Conservation (phyloP, 2,329 filamentous ascomycete species). For the Aureobasidium musti region DNA sequence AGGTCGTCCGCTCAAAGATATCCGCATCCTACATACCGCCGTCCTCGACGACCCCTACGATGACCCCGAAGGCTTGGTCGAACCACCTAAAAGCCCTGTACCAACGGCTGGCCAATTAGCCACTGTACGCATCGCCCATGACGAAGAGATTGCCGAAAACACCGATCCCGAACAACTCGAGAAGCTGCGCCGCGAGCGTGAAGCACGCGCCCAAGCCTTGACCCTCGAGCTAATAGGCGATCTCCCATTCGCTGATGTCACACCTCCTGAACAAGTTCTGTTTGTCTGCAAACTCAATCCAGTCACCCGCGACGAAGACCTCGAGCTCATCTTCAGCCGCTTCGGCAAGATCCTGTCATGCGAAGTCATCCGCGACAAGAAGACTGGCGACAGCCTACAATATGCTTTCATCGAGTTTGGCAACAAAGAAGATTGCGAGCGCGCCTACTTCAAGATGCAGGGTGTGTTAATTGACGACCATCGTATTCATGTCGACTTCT, state of each 20-base stretch:
- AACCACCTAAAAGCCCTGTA: conserved; percentile 75
- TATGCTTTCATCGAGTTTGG: conserved; percentile 98
- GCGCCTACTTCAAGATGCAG: conserved; percentile 99
- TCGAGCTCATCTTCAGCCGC: conserved; percentile 93
- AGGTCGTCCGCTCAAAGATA: conserved; percentile 87
- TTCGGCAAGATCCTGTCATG: conserved; percentile 95
- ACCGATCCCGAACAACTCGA: conserved; percentile 80
- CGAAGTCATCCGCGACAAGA: conserved; percentile 91
- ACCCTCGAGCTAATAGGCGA: conserved; percentile 98
- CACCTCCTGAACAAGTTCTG: conserved; percentile 92
- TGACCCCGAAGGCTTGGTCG: conserved; percentile 74
- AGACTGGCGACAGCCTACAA: conserved; percentile 91
- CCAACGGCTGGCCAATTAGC: conserved; percentile 84
- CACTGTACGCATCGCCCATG: conserved; percentile 87
- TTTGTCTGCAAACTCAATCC: conserved; percentile 99
- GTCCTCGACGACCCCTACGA: conserved; percentile 89
- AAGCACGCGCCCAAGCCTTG: conserved; percentile 89
- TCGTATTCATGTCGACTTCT: conserved; percentile 97
- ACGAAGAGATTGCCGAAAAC: conserved; percentile 76
- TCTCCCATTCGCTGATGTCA: conserved; percentile 94
- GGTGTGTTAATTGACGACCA: conserved; percentile 95
- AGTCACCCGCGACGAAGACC: conserved; percentile 89
- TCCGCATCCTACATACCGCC: conserved; percentile 89
- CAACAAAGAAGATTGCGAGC: conserved; percentile 87
- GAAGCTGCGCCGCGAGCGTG: conserved; percentile 77